These are phyloP conservation scores for Leccinellum rugosiceps DNA, from an alignment of 768 basidiomycete genomes.

Conservation along the genomic window DNA sequence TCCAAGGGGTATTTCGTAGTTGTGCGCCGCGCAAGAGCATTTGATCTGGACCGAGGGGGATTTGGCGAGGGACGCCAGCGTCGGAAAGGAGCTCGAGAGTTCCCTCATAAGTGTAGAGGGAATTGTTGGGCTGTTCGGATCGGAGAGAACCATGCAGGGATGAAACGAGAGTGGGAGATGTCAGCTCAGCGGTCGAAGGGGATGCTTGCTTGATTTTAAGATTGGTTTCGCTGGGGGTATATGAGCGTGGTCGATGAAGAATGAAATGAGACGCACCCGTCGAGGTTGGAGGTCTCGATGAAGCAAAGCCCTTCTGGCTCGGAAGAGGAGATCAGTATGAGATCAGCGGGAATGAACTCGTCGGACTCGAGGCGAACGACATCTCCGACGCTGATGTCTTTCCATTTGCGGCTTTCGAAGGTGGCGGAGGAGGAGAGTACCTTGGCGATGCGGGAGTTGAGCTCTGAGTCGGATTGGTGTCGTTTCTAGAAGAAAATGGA, in stretches of 20 bases:
- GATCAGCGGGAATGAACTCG: slow-evolving; percentile 95
- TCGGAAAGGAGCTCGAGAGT: slow-evolving; percentile 61
- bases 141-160: slow-evolving; percentile 79
- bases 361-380: slow-evolving; percentile 87
- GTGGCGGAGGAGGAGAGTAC: slow-evolving; percentile 60
- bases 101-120: slow-evolving; percentile 93
- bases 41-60: slow-evolving; percentile 94
- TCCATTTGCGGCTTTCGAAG: slow-evolving; percentile 82
- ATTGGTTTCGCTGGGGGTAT: slow-evolving; percentile 77
- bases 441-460: slow-evolving; percentile 81
- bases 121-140: slow-evolving; percentile 97
- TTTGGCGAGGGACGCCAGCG: slow-evolving; percentile 64
- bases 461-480: slow-evolving; percentile 89
- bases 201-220: slow-evolving; percentile 98
- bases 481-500: slow-evolving; percentile 66
- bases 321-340: slow-evolving; percentile 81
- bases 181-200: slow-evolving; percentile 72
- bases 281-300: slow-evolving; percentile 96
- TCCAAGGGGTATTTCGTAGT: slow-evolving; percentile 93
- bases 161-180: slow-evolving; percentile 70
- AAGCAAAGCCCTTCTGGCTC: slow-evolving; percentile 98
- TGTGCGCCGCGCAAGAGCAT: slow-evolving; percentile 93
- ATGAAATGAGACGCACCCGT: slow-evolving; percentile 61
- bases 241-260: neutral
- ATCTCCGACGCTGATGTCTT: slow-evolving; percentile 87